These are phyloP conservation scores for Yarrowia keelungensis DNA, from an alignment of 805 yeast species.

Conservation along the genomic window DNA sequence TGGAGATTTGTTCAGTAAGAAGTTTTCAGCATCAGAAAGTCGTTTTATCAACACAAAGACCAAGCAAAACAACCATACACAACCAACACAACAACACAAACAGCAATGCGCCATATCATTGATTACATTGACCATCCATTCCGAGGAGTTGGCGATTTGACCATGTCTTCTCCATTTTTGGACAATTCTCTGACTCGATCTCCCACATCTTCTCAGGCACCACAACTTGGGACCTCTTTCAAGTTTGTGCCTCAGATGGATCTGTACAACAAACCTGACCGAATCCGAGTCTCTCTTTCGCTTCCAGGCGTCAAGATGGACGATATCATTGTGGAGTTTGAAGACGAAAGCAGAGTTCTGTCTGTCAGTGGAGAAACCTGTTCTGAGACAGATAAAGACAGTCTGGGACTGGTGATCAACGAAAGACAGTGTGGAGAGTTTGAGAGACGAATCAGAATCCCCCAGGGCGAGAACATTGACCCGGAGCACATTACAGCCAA, in stretches of 20 bases:
- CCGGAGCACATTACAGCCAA: slow-evolving; percentile 63
- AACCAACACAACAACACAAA: too few relatives aligned
- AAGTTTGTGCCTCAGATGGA: slow-evolving; percentile 63
- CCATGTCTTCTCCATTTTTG: slow-evolving; percentile 22
- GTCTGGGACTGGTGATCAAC: slow-evolving; percentile 54
- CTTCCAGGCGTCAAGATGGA: slow-evolving; percentile 64
- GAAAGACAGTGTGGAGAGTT: slow-evolving; percentile 65
- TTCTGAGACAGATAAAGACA: slow-evolving; percentile 17
- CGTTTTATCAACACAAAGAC: background rate
- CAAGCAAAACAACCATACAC: background rate
- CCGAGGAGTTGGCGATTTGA: slow-evolving; percentile 23
- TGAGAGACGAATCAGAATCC: slow-evolving; percentile 63
- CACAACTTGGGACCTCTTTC: background rate
- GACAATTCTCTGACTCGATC: slow-evolving; percentile 21
- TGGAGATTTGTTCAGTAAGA: background rate
- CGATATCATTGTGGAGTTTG: slow-evolving; percentile 63
- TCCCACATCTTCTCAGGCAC: background rate
- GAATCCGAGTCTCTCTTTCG: slow-evolving; percentile 58
- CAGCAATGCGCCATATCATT: slow-evolving; percentile 14
- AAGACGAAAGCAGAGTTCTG: slow-evolving; percentile 62
- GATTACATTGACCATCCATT: slow-evolving; percentile 30
- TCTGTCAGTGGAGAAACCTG: slow-evolving; percentile 56
- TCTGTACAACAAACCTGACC: slow-evolving; percentile 58
- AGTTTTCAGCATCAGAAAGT: background rate
- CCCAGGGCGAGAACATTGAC: slow-evolving; percentile 59